Evolutionary conservation across 495 filamentous ascomycete species (phyloP).

Genomic region (Talaromyces nanjingensis): DNA sequence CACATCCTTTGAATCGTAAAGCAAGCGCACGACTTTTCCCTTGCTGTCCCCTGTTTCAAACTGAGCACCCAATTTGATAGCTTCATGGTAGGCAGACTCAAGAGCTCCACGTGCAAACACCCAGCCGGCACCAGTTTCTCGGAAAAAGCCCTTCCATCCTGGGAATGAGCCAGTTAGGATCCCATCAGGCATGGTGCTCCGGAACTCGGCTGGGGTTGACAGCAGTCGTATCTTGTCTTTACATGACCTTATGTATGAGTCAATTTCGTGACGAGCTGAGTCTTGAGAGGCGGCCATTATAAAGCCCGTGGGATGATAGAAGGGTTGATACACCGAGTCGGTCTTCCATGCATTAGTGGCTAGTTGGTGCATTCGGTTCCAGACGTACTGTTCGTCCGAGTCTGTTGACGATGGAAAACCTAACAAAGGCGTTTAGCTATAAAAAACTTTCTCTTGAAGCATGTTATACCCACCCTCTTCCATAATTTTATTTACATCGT

Average conservation of each 20-base stretch:
- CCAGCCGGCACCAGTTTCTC: constrained; percentile 40
- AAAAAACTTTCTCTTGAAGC: background rate
- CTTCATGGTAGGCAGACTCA: constrained; percentile 35
- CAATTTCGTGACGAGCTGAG: constrained; percentile 20
- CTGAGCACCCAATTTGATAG: constrained; percentile 33
- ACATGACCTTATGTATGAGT: constrained; percentile 13
- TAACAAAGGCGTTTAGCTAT: background rate
- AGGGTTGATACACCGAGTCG: constrained; percentile 40
- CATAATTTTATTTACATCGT: constrained; percentile 52
- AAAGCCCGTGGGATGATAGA: constrained; percentile 44
- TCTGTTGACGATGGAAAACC: background rate
- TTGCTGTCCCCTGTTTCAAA: constrained; percentile 32
- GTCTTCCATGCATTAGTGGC: constrained; percentile 33
- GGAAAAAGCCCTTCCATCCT: constrained; percentile 44
- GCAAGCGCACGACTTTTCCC: constrained; percentile 31
- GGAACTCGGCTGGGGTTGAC: constrained; percentile 28
- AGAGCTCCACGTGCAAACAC: constrained; percentile 42
- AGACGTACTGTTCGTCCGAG: background rate
- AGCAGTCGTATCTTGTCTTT: constrained; percentile 1
- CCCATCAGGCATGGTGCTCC: constrained; percentile 43
- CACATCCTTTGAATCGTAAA: constrained; percentile 27
- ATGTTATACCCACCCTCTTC: constrained; percentile 32
- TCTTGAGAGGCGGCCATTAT: constrained; percentile 29
- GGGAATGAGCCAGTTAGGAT: constrained; percentile 43
- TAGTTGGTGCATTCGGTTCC: constrained; percentile 9